These are phyloP conservation scores for Vanrija humicola DNA, from an alignment of 1,284 basidiomycete species.

Conservation along the genomic window DNA sequence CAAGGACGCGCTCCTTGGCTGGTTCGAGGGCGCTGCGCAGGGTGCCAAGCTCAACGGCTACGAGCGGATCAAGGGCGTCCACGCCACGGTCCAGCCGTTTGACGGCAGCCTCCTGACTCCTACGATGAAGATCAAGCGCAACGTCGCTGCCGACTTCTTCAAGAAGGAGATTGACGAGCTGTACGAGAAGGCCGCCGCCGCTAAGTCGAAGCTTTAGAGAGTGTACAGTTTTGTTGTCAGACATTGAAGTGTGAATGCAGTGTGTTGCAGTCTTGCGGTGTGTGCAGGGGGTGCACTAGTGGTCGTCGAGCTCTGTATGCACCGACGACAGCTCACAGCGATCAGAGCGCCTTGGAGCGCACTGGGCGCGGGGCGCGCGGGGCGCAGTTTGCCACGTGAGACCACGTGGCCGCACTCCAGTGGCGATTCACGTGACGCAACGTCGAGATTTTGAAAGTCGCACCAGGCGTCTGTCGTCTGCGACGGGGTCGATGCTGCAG, in stretches of 20 bases:
- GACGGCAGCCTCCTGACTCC: constrained; percentile 53
- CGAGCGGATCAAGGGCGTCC: constrained; percentile 73
- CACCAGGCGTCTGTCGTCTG: neutral
- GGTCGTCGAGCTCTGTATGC: too few relatives aligned
- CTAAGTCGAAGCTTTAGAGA: constrained; percentile 6
- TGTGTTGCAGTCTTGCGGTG: neutral
- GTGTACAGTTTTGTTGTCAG: too few relatives aligned
- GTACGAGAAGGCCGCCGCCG: constrained; percentile 28
- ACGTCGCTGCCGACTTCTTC: constrained; percentile 42
- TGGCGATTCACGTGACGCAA: neutral
- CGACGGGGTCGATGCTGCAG: neutral
- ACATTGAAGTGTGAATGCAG: too few relatives aligned
- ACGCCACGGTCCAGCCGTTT: constrained; percentile 68
- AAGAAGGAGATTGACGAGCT: constrained; percentile 39
- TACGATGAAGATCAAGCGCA: constrained; percentile 28
- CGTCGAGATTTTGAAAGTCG: neutral
- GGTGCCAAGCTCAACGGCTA: constrained; percentile 72
- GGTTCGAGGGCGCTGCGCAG: constrained; percentile 48
- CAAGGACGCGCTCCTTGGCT: constrained; percentile 57
- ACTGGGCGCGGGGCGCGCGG: too few relatives aligned
- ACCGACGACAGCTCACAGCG: too few relatives aligned
- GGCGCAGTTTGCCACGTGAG: too few relatives aligned
- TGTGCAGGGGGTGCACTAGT: neutral
- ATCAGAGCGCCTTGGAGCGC: too few relatives aligned
- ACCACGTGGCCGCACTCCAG: neutral